Evolutionary conservation across 1,139 yeast genomes (phyloP), one percentile per base, ranked within the genome.

Genomic region (Yamadazyma dushanensis): DNA sequence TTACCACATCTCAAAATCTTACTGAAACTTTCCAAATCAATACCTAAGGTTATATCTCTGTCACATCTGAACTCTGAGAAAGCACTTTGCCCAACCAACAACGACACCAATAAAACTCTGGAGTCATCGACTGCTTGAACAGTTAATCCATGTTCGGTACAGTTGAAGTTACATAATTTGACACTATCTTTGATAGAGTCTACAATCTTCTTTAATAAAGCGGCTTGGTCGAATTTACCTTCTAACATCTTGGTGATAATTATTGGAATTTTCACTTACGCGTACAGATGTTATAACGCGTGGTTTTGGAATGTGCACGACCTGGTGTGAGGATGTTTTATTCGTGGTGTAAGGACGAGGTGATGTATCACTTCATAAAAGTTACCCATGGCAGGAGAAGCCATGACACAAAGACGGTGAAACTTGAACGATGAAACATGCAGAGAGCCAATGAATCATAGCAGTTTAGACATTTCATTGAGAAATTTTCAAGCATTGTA

Each of bases 91-190:
- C 95, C 96, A 50, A 92, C 84, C 54, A 86, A 78, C 51, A 92
- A 72, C 10, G 96, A 85, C 29, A 92, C 96, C 50, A 92, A 75
- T 47, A 92, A 79, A 44, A 92, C 97, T 73, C 97, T 88, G 23
- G 98, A 89, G 57, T 89, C 95, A 65, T 92, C 99, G 52, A 92
- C 95, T 16, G 98, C 97, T 69, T 92, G 97, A 16, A 94, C 94
- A 14, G 95, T 85, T 53, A 92, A 83, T 46, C 99, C 99, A 47
- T 83, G 80, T 62, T 87, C 95, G 15, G 95, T 80, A 68, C 97
- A 92, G 67, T 90, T 95, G 73, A 92, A 88, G 75, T 92, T 92
- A 70, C 97, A 92, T 53, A 89, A 76, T 57, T 86, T 86, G 46
- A 92, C 96, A 58, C 95, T 82, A 57, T 92, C 98, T 60, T 88